Base-by-base conservation (phyloP, 306 rosid species). In the Pterocarpus macrocarpus region DNA sequence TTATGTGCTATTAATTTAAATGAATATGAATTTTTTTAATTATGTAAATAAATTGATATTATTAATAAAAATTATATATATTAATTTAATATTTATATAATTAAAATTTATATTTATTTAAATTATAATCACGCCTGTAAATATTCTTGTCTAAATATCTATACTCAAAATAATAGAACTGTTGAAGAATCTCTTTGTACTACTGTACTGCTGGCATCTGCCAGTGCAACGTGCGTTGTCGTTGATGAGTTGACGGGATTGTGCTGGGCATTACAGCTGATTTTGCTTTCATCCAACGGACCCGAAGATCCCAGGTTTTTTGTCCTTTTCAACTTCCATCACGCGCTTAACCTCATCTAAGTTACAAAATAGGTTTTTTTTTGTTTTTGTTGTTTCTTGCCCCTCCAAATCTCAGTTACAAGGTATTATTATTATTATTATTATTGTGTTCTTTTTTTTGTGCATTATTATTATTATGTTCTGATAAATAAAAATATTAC, bases 261-360 rank as follows among this genome's bases (percentile, higher is more conserved):
- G 49, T 76, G 69, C 73, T 34, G 74, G 75, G 39, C 41, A 16
- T 44, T 8, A 32, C 32, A 38, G 16, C 63, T 53, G 12, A 36
- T 12, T 36, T 63, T 41, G 85, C 84, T 80, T 77, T 90, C 64
- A 70, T 80, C 64, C 4, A 44, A 70, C 77, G 64, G 55, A 44
- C 17, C 0, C 13, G 22, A 71, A 36, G 64, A 49, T 55, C 7
- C 55, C 35, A 5, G 5, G 77, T 80, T n/a, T 47, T 72, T 79
- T 3, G 11, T 9, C 35, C 9, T 10, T 8, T 57, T 8, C 12
- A 30, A 3, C 28, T 15, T 41, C 28, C 69, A 5, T 79, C 83
- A 79, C 77, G 71, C 61, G 69, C 59, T 22, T 16, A 41, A 68
- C 28, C 28, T 2, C 44, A 0, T 5, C 44, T 22, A 22, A 22